Base-by-base conservation (phyloP, 2,329 filamentous ascomycete genomes). In the Amphichorda felina region DNA sequence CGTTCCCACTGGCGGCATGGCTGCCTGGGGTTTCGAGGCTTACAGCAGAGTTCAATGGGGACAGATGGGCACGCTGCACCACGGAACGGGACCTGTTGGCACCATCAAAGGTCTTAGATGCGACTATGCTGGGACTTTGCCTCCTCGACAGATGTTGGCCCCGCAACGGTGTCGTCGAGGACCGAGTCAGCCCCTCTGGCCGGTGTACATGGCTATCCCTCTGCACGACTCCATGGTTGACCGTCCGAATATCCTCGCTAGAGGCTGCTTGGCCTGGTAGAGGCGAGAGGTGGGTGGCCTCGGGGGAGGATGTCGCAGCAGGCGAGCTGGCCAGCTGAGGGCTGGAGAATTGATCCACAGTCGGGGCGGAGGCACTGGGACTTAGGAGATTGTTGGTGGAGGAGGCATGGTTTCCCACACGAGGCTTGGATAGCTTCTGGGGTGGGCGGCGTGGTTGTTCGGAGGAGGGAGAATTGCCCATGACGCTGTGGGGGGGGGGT, bases 341-440 rank as follows among this genome's bases (percentile, higher is more conserved):
- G 34, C 49, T 53, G 38, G 51, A 53, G 35, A 48, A 56, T 18
- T 47, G 50, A 28, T 47, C 40, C 27, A 37, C 36, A 24, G 27
- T 36, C 3, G 16, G 8, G 29, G 29, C 17, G 21, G 21, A 24
- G 21, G 21, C 6, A 17, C 49, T 53, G 36, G 55, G 43, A 49
- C 49, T 59, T 45, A 61, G 54, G 50, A 64, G 56, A 43, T 57
- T 56, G 34, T 22, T 30, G 54, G 60, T 53, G 36, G 49, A 45
- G 36, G 54, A 51, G 15, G 36, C 11, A 52, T 54, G 55, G 42
- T 54, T 62, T 37, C 54, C 55, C 25, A 57, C 60, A 40, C 58
- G 63, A 40, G 66, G 62, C 49, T 73, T 73, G 34, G 63, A 68
- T 40, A 73, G 59, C 54, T 63, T 71, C 42, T 70, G 63, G 48